Base-by-base conservation (phyloP, 2,329 filamentous ascomycete species). In the Apiospora saccharicola region DNA sequence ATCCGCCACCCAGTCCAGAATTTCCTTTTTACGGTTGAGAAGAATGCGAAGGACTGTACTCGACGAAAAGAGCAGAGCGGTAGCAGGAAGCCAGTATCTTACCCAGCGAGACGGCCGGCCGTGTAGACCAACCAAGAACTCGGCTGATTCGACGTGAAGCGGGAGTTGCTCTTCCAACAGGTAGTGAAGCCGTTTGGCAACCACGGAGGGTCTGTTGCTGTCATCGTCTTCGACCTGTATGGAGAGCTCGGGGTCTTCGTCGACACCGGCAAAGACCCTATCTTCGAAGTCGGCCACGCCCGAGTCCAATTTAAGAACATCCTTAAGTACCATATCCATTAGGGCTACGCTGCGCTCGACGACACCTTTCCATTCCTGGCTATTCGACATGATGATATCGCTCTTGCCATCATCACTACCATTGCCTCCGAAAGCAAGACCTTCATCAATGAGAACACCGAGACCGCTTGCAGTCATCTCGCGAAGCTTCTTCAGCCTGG, bases 31-130 rank as follows among this genome's bases (percentile, higher is more conserved):
- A 70, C 91, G 89, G 79, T 92, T 94, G 73, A 93, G 86, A 43
- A 97, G 82, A 49, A 98, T 89, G 30, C 92, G 91, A 22, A 98
- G 85, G n/a, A 97, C 87, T 0, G 95, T 98, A 22, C 93, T 95
- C 0, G 94, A 96, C 0, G 95, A 98, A 14, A 97, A 84, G 3
- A 98, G 80, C 1, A 94, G 87, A 12, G 90, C 82, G 1, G 90
- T 88, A 0, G 90, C 89, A 0, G 95, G 94, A 6, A 98, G 86
- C 96, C 96, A 99, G 82, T 98, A 98, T 68, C 96, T 90, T 3
- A 97, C 87, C 6, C 96, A 78, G 51, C 85, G 85, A 5, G 93
- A 90, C 0, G 96, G 96, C 30, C 92, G 91, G 10, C 96, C 95
- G 79, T 96, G 92, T 70, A 90, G 83, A 41, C 81, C 81, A 4